Base-by-base conservation (phyloP, 805 yeast species). In the Yarrowia bubula region DNA sequence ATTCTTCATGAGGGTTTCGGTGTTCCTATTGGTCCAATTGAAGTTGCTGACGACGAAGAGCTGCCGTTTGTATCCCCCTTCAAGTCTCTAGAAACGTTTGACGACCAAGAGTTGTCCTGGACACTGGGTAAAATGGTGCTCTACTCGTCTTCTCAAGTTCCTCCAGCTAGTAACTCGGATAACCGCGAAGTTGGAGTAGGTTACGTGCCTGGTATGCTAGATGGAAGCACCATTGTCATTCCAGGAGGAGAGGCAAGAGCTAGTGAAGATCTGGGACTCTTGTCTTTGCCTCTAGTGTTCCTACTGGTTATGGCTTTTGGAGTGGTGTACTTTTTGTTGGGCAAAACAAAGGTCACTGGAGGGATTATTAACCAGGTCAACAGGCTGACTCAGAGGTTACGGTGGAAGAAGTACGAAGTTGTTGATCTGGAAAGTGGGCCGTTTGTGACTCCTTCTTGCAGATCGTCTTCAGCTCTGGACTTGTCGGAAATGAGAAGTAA, bases 61-160 rank as follows among this genome's bases (percentile, higher is more conserved):
- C 28, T 64, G 31, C 63, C 70, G n/a, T 73, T 71, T 65, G 62
- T 71, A 80, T 73, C 87, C 41, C 87, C 92, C 0, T 92, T 95
- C 75, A 91, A 88, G 75, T 88, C 96, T 67, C 92, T 95, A 0
- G 86, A 87, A 65, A 81, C 86, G 15, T 84, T 95, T 37, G 83
- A 90, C 66, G 97, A 96, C 1, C 84, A 86, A 4, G 99, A 95
- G 69, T 78, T 95, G 15, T 89, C 97, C 0, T 95, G 99, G 99
- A 93, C 98, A 0, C 74, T 95, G 39, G 99, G 99, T 5, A 87
- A 89, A 71, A 91, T 92, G 32, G 73, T 95, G 4, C 74, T 93
- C 11, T 90, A 86, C 74, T 97, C 97, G 0, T 86, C 96, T 0
- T 84, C 92, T 14, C 86, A 85, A 68, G 47, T 48, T 37, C 57